Base-by-base conservation (phyloP, 2,329 filamentous ascomycete genomes). In the Fusarium sp. region DNA sequence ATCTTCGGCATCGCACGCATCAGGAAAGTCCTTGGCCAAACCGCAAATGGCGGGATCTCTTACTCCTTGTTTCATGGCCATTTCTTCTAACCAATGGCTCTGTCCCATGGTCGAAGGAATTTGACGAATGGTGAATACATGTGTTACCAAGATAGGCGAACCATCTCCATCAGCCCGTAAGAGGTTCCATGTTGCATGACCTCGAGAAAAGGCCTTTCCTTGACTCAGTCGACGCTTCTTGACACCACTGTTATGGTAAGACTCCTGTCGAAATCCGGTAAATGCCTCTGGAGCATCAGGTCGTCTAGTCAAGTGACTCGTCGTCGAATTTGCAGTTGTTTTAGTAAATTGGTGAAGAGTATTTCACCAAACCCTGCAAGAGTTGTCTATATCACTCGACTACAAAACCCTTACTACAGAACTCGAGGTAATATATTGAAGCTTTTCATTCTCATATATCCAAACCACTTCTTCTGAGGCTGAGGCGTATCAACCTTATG, bases 211-310 rank as follows among this genome's bases (percentile, higher is more conserved):
- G 19, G 51, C 13, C 20, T 14, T 10, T 19, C 26, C 35, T 2
- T 51, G 3, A 14, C 26, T 22, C 5, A 28, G 6, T 3, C 3
- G 15, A 7, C 28, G 28, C 7, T n/a, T n/a, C 8, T 19, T 61
- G 4, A 11, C 11, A n/a, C 0, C 4, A 0, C 0, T 3, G 2
- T 3, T 3, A 7, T 40, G 35, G 2, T 28, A 32, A 7, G 20
- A 59, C 39, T 61, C 54, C 4, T 40, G 39, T 5, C 32, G 26
- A 17, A 59, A 61, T 2, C 54, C 40, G 7, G 45, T 35, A 5
- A 6, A 9, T 15, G 19, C 39, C 1, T 33, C 26, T 6, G 11
- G 9, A 8, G 17, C 26, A 6, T 17, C 6, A 10, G 10, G 26
- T 4, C 3, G 8, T 7, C 2, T 9, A 4, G 0, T 10, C 19